Conservation (phyloP, 129 eudicot species). For the Artemisia tridentata region DNA sequence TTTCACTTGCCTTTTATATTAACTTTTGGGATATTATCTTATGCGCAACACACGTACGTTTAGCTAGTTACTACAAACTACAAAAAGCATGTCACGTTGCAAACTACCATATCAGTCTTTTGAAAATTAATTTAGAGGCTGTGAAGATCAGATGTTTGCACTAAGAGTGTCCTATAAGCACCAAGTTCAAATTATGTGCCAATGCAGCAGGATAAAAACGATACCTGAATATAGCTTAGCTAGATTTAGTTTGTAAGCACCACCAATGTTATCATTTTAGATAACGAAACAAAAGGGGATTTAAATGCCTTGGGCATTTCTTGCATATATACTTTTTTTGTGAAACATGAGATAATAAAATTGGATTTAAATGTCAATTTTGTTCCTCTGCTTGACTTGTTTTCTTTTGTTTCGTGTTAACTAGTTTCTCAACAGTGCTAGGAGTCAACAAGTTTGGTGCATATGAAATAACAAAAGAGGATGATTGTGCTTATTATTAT, state of each 20-base stretch:
- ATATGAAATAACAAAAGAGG: too few species aligned
- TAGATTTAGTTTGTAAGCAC: neutral
- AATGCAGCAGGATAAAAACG: neutral
- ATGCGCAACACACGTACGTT: neutral
- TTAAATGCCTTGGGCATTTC: too few species aligned
- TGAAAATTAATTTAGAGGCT: neutral
- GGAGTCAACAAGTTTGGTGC: too few species aligned
- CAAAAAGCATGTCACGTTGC: constrained; percentile 9
- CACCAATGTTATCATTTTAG: neutral
- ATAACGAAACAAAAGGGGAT: neutral
- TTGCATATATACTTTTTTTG: too few species aligned
- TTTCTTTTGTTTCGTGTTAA: too few species aligned
- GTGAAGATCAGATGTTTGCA: constrained; percentile 6
- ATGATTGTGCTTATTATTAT: too few species aligned
- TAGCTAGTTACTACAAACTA: constrained; percentile 3
- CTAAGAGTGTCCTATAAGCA: constrained; percentile 7
- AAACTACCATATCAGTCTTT: constrained; percentile 1
- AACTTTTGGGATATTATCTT: neutral
- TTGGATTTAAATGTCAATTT: too few species aligned
- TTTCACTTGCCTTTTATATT: neutral
- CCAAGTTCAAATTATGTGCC: neutral
- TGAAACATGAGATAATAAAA: too few species aligned
- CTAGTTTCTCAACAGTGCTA: too few species aligned
- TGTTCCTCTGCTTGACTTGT: too few species aligned
- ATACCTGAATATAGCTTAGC: too few species aligned